Conservation (phyloP, 257 asterid genomes). For the Solanum chiquidenum region DNA sequence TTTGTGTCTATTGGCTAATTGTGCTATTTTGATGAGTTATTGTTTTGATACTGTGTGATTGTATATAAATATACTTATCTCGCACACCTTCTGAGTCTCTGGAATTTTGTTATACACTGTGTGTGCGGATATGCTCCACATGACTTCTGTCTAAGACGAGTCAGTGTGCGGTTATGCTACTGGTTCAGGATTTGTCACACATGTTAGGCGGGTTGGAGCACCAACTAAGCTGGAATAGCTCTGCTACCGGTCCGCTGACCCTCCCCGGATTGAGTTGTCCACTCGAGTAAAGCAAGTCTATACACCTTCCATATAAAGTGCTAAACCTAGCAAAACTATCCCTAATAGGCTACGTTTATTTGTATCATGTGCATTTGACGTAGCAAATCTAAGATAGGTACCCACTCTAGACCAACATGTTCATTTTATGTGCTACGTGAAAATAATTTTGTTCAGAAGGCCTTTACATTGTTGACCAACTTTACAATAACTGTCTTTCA, state of each 20-base stretch:
- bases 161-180: not conserved
- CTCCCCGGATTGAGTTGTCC: not conserved
- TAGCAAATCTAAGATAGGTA: not conserved
- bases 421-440: no score
- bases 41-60: no score
- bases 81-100: not conserved
- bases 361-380: not conserved
- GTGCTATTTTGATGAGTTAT: no score
- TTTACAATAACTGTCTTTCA: no score
- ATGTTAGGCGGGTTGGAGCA: not conserved
- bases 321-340: not conserved
- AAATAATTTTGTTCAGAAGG: no score
- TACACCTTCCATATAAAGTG: not conserved
- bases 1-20: no score
- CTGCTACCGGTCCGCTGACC: not conserved
- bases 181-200: no score
- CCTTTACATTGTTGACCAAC: not conserved
- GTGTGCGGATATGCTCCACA: not conserved
- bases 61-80: no score
- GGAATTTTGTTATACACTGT: no score
- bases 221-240: not conserved
- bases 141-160: not conserved
- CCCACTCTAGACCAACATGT: not conserved
- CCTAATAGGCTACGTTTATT: not conserved
- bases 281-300: not conserved